Base-by-base conservation (phyloP, 2,329 filamentous ascomycete species). In the Parastagonospora nodorum region DNA sequence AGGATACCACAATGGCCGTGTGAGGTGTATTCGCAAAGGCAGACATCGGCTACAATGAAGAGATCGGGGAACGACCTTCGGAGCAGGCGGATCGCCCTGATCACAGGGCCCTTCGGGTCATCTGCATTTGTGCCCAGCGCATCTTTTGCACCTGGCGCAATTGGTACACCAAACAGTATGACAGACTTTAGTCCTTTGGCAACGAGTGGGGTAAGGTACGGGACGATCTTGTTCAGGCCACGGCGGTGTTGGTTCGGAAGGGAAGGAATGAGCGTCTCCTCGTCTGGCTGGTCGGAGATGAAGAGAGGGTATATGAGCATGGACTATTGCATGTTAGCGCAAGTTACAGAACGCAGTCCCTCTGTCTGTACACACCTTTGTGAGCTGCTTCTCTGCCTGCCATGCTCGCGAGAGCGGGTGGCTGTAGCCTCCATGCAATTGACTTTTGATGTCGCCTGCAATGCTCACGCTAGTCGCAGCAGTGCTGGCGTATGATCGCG, bases 251-350 rank as follows among this genome's bases (percentile, higher is more conserved):
- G 93, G 72, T 92, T 91, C 1, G 94, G 94, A 4, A 99, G 84
- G 15, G 92, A 96, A 43, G 92, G 88, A 50, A 99, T 95, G 12
- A 89, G 82, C 11, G 88, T 89, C 78, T 97, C 90, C 78, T 97
- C 93, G 68, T 97, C 90, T 31, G 93, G 89, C 69, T 90, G 85
- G 75, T 99, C 94, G 67, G 94, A 96, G 60, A 99, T 85, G 79
- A 99, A 99, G 61, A 99, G 83, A 10, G 94, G 94, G 77, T 95
- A 97, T 68, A 99, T 97, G 67, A 99, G 88, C 94, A 97, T 97
- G 32, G 92, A 94, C 91, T 96, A 66, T 29, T 2, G 31, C 15
- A 38, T 51, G 58, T 72, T 42, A 70, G 64, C 49, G 45, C 27
- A 44, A 38, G 45, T 16, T 24, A 35, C 24, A 33, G 33, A 42